Percentiles rank a stretch among this genome's conserved stretches.
phyloP scores from a whole-genome alignment of 148 eudicot species.

The Pouteria glomerata region DNA sequence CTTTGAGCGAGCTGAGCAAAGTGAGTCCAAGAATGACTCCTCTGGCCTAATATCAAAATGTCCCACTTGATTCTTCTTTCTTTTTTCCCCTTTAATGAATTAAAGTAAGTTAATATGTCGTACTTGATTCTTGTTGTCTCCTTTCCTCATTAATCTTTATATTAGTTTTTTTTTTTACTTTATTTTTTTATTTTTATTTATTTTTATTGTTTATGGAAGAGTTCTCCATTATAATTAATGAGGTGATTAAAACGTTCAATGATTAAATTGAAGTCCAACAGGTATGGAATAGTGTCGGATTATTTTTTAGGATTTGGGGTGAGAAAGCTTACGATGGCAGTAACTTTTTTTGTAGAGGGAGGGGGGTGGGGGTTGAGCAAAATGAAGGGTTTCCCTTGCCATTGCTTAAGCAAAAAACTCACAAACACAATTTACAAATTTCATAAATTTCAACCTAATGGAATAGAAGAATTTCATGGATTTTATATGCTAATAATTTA shows the following conservation, averaged over 20 bases:
- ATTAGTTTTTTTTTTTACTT: no score
- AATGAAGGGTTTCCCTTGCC: no score
- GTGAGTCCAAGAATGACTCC: no score
- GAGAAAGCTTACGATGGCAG: background rate
- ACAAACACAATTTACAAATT: background rate
- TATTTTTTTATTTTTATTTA: background rate
- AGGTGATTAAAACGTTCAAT: no score
- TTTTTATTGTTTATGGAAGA: conserved; percentile 35
- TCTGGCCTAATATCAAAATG: no score
- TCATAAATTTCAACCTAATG: background rate
- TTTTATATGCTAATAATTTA: background rate
- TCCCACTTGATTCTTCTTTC: no score
- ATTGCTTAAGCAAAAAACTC: background rate
- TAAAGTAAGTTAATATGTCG: no score
- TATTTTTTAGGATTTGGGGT: background rate
- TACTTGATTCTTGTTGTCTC: no score
- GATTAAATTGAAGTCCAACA: background rate
- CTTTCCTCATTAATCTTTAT: no score
- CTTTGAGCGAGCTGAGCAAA: no score
- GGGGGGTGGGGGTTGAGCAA: no score
- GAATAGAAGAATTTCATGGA: background rate
- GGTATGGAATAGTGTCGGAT: background rate
- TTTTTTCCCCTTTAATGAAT: no score
- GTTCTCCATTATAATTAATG: conserved; percentile 24
- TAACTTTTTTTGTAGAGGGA: background rate